A percentile compares a stretch with the other conserved stretches of the same genome.
phyloP scores from a whole-genome alignment of 1,139 yeast genomes.

The Lodderomyces oxycetoniae region DNA sequence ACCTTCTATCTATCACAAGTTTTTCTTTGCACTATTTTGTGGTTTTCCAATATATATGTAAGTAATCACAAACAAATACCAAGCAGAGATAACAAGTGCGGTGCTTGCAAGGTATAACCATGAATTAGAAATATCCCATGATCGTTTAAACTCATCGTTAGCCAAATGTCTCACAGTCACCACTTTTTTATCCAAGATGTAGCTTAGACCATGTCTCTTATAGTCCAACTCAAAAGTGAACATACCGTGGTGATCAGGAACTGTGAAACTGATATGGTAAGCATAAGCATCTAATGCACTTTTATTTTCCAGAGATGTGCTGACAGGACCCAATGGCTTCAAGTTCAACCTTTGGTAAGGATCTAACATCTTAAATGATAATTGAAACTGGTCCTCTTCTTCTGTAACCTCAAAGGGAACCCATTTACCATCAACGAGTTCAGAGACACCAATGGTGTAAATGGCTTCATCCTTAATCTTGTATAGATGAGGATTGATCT shows the following conservation, averaged over 20 bases:
- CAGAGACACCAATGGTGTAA: conserved; percentile 63
- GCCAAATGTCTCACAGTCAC: conserved; percentile 93
- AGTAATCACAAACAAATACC: conserved; percentile 69
- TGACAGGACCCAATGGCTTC: conserved; percentile 38
- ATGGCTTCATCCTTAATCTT: conserved; percentile 67
- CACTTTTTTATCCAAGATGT: conserved; percentile 57
- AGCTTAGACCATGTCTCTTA: conserved; percentile 74
- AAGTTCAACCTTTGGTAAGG: conserved; percentile 84
- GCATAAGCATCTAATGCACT: conserved; percentile 31
- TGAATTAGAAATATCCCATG: conserved; percentile 89
- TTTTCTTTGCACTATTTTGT: conserved; percentile 28
- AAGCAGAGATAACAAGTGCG: conserved; percentile 61
- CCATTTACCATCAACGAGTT: conserved; percentile 65
- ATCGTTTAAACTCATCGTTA: conserved; percentile 89
- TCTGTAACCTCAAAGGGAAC: conserved; percentile 50
- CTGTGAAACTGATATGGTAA: conserved; percentile 47
- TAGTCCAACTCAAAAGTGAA: conserved; percentile 82
- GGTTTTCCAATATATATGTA: conserved; percentile 49
- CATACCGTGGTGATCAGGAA: conserved; percentile 97
- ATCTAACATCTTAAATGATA: conserved; percentile 86
- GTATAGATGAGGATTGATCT: conserved; percentile 46
- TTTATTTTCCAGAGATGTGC: conserved; percentile 28
- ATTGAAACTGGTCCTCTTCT: conserved; percentile 59
- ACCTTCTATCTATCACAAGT: conserved; percentile 15
- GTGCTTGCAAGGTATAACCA: conserved; percentile 86